A percentile compares a stretch with the other conserved stretches of the same genome.
Evolutionary conservation across 2,329 filamentous ascomycete species (phyloP).

Genomic region (Mariannaea elegans): DNA sequence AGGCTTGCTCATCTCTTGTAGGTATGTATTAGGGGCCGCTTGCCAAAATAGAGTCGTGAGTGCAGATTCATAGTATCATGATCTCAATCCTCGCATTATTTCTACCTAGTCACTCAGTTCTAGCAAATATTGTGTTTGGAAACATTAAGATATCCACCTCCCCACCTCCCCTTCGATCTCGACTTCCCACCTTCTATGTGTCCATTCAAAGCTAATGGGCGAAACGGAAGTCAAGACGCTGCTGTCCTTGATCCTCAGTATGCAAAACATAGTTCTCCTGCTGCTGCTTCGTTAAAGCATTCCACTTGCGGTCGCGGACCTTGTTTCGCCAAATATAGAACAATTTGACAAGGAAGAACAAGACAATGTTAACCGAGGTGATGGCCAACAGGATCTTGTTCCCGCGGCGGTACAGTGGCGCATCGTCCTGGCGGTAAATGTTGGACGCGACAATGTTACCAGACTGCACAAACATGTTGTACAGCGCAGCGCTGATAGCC

Average conservation of each 20-base stretch:
- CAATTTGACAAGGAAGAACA: conserved; percentile 55
- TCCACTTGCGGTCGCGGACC: conserved; percentile 53
- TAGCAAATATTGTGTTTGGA: too few relatives aligned
- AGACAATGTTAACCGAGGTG: conserved; percentile 55
- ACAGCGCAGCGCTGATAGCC: conserved; percentile 67
- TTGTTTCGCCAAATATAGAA: conserved; percentile 60
- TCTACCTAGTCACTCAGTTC: too few relatives aligned
- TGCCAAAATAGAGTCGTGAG: too few relatives aligned
- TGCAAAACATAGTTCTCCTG: conserved; percentile 57
- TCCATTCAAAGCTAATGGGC: too few relatives aligned
- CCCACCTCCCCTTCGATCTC: background rate
- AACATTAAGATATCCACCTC: too few relatives aligned
- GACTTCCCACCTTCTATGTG: too few relatives aligned
- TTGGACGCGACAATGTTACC: conserved; percentile 54
- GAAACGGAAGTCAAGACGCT: conserved; percentile 65
- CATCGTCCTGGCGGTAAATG: conserved; percentile 59
- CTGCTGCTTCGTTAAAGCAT: conserved; percentile 54
- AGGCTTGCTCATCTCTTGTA: too few relatives aligned
- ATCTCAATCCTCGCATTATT: too few relatives aligned
- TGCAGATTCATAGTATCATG: too few relatives aligned
- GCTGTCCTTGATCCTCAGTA: conserved; percentile 61
- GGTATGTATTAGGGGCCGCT: too few relatives aligned
- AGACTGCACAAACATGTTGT: conserved; percentile 64
- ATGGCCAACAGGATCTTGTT: conserved; percentile 61
- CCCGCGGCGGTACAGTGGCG: conserved; percentile 60